Conservation (phyloP, 2,329 filamentous ascomycete genomes). For the Parafenestella ontariensis region DNA sequence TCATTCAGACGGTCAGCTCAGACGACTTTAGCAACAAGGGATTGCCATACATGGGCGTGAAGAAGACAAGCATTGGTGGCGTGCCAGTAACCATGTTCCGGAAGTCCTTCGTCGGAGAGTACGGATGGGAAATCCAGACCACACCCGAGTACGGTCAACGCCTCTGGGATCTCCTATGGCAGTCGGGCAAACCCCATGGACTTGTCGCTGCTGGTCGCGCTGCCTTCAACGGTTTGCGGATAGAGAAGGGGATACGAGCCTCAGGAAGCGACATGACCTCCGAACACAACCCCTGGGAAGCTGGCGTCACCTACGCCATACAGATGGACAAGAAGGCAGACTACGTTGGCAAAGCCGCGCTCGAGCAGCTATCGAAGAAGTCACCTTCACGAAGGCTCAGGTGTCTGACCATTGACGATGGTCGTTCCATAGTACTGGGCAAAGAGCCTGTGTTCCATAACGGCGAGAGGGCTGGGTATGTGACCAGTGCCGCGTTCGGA, state of each 20-base stretch:
- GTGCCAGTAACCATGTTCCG: constrained; percentile 64
- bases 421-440: constrained; percentile 63
- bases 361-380: constrained; percentile 53
- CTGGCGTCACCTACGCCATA: constrained; percentile 62
- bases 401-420: constrained; percentile 64
- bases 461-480: constrained; percentile 60
- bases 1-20: constrained; percentile 55
- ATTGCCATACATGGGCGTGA: constrained; percentile 60
- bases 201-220: constrained; percentile 65
- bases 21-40: constrained; percentile 57
- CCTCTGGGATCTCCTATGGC: constrained; percentile 66
- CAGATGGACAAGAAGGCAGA: constrained; percentile 54
- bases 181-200: constrained; percentile 62
- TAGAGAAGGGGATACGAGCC: constrained; percentile 66
- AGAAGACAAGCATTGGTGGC: constrained; percentile 58
- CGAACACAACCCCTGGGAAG: constrained; percentile 67
- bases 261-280: constrained; percentile 67
- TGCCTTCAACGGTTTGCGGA: constrained; percentile 64
- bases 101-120: constrained; percentile 67
- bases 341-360: constrained; percentile 61
- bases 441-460: constrained; percentile 67
- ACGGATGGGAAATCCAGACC: constrained; percentile 68
- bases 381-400: constrained; percentile 50
- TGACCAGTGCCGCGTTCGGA: constrained; percentile 68
- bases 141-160: constrained; percentile 65